These are phyloP conservation scores for Theileria parva DNA, from an alignment of 169 alveolate species.

Conservation along the genomic window DNA sequence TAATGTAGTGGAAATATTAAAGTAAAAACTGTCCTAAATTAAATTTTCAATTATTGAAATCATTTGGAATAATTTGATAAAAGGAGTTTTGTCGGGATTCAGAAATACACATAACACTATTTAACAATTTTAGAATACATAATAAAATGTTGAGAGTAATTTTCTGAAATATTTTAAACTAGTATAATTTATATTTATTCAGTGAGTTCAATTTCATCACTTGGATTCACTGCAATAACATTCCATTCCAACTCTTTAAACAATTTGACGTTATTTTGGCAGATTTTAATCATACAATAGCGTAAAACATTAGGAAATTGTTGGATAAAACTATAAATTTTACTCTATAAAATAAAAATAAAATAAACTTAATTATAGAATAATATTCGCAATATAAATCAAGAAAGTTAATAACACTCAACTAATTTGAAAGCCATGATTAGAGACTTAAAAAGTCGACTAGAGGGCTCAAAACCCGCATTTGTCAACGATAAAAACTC, in stretches of 20 bases:
- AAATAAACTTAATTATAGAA: background rate
- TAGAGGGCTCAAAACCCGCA: conserved; percentile 39
- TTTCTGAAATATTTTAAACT: background rate
- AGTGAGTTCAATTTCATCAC: background rate
- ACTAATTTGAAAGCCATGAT: conserved; percentile 37
- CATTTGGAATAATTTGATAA: background rate
- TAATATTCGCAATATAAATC: background rate
- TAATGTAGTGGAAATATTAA: background rate
- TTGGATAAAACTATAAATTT: background rate
- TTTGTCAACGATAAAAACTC: conserved; percentile 75
- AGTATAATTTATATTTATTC: background rate
- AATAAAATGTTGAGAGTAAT: background rate
- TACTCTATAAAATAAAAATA: too few species aligned
- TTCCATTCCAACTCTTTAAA: background rate
- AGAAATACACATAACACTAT: background rate
- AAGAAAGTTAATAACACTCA: background rate
- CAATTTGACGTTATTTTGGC: too few species aligned
- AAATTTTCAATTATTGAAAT: too few species aligned
- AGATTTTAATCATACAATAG: background rate
- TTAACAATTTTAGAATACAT: background rate
- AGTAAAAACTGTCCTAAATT: too few species aligned
- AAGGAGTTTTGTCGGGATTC: background rate
- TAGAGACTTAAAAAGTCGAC: conserved; percentile 12
- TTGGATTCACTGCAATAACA: background rate
- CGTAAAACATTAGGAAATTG: background rate